A percentile compares a stretch with the other conserved stretches of the same genome.
Evolutionary conservation across 192 early-diverging fungal genomes (phyloP).

Genomic region (Linnemannia elongata): DNA sequence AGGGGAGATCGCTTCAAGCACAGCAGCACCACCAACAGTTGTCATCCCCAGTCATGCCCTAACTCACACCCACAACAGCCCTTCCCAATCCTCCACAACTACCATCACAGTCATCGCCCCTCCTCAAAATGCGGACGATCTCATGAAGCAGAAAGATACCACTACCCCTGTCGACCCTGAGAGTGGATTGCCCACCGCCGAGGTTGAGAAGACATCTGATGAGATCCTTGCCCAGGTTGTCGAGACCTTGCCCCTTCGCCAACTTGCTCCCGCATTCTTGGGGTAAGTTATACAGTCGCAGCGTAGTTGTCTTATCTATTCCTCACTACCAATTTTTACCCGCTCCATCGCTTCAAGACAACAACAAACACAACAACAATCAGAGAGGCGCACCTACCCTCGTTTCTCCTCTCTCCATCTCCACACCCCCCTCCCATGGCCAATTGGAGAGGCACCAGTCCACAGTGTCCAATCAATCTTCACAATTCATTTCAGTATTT

Average conservation of each 20-base stretch:
- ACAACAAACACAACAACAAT: too few relatives aligned
- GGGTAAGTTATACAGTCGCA: conserved; percentile 17
- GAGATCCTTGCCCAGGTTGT: conserved; percentile 46
- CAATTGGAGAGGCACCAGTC: too few relatives aligned
- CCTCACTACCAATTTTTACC: not conserved
- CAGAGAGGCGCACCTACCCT: not conserved
- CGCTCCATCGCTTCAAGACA: not conserved
- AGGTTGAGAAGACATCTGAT: conserved; percentile 30
- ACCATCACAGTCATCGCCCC: conserved; percentile 10
- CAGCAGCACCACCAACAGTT: not conserved
- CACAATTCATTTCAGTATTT: too few relatives aligned
- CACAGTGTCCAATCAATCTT: too few relatives aligned
- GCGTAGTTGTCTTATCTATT: too few relatives aligned
- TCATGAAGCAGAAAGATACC: not conserved
- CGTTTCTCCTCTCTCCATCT: not conserved
- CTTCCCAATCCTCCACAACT: not conserved
- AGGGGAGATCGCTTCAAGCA: not conserved
- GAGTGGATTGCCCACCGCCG: not conserved
- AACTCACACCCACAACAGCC: not conserved
- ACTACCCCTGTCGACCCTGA: not conserved
- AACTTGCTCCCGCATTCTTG: conserved; percentile 46
- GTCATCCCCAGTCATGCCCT: not conserved
- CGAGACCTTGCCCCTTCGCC: conserved; percentile 37
- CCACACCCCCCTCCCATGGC: too few relatives aligned
- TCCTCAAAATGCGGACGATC: not conserved